phyloP scores from a whole-genome alignment of 768 basidiomycete genomes.

The Mrakia frigida region DNA sequence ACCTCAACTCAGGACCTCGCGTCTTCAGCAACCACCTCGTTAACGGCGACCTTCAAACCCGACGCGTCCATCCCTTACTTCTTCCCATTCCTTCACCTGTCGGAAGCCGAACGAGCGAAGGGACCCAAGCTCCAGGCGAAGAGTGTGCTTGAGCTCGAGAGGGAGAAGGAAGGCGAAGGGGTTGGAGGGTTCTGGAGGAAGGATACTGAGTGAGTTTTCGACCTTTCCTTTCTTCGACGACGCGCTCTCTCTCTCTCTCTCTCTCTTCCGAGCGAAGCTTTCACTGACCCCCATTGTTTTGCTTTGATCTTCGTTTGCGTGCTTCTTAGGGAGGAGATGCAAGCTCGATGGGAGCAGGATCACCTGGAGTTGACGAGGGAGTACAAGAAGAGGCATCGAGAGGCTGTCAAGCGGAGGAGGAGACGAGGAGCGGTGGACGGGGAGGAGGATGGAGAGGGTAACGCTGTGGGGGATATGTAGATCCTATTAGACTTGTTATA shows the following conservation, averaged over 20 bases:
- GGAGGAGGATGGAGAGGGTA: constrained; percentile 21
- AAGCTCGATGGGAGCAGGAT: constrained; percentile 41
- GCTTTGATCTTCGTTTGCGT: background rate
- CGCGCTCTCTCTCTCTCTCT: background rate
- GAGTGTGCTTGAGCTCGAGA: constrained; percentile 20
- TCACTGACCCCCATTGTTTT: background rate
- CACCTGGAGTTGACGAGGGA: constrained; percentile 43
- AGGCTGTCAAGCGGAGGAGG: constrained; percentile 42
- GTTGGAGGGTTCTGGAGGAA: constrained; percentile 35
- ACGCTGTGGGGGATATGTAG: constrained; percentile 14
- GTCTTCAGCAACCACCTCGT: background rate
- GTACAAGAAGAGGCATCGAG: constrained; percentile 45
- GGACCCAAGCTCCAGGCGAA: constrained; percentile 30
- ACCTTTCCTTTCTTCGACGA: too few species aligned
- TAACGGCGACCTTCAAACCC: constrained; percentile 22
- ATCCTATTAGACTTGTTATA: background rate
- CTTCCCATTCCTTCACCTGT: constrained; percentile 32
- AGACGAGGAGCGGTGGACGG: constrained; percentile 23
- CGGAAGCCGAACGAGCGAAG: constrained; percentile 25
- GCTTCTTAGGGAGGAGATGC: constrained; percentile 43
- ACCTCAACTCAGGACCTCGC: background rate
- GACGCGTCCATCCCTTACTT: constrained; percentile 30
- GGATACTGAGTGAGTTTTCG: constrained; percentile 38
- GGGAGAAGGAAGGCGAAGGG: constrained; percentile 9
- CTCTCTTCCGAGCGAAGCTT: background rate